Base-by-base conservation (phyloP, 495 filamentous ascomycete genomes). In the Trichocladium antarcticum region DNA sequence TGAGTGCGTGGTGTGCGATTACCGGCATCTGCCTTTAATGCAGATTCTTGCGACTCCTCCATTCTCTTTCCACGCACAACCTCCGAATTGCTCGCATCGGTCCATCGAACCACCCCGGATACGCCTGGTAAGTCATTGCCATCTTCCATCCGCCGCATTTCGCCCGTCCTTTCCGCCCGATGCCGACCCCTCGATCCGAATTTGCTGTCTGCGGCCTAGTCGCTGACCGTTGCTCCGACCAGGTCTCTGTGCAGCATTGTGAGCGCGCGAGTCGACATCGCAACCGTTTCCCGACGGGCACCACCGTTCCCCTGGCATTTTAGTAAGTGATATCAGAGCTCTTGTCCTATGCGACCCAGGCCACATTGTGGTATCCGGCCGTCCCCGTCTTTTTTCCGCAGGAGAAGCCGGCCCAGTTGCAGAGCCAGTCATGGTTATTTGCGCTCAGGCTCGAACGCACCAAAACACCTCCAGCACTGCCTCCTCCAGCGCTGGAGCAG, bases 271-370 rank as follows among this genome's bases (percentile, higher is more conserved):
- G 38, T 49, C 51, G 40, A 58, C 47, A 56, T 55, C 53, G 50
- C 58, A 61, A 36, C 49, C 51, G 36, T 51, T 40, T 39, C 39
- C 27, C 29, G 43, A 32, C 50, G 58, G 29, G 50, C 68, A 66
- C 50, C 63, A 58, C 62, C 60, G 54, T 62, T 64, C 53, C 49
- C 55, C 49, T 42, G 53, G 43, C 53, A 41, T 57, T 55, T 39
- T 57, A 53, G 70, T 73, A 63, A 68, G 70, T 66, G 47, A 42
- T 65, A 53, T 54, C 57, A 53, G 54, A 54, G 53, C 57, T 59
- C 36, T 49, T 49, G 49, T 51, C 56, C 48, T 54, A 59, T 58
- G 70, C 68, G 70, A 73, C 64, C 68, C 52, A 54, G 41, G 42
- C 37, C 49, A 45, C 37, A 37, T 52, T 39, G 36, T 37, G 14